Evolutionary conservation across 148 eudicot species (phyloP).

Genomic region (Persicaria tinctoria): DNA sequence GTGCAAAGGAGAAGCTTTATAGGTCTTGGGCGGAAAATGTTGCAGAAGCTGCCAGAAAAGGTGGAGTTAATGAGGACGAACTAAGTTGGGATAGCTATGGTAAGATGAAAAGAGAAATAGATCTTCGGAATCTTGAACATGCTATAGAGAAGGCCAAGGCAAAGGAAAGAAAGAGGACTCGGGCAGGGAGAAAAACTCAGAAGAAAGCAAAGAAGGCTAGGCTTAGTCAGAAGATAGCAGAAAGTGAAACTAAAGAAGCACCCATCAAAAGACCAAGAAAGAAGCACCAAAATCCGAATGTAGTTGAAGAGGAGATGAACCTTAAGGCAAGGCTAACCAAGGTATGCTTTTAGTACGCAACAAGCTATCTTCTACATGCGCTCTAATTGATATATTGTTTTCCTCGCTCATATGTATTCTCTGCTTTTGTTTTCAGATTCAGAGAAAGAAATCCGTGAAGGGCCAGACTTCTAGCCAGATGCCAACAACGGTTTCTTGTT

Average conservation of each 20-base stretch:
- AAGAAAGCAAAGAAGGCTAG: conserved; percentile 28
- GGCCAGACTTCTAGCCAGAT: conserved; percentile 25
- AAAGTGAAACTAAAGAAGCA: conserved; percentile 23
- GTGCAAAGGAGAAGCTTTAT: conserved; percentile 48
- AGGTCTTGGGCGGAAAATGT: conserved; percentile 63
- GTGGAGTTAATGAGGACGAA: conserved; percentile 52
- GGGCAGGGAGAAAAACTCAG: conserved; percentile 30
- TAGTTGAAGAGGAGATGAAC: conserved; percentile 36
- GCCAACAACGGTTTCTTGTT: conserved; percentile 23
- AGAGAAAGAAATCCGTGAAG: conserved; percentile 38
- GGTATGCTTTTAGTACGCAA: conserved; percentile 30
- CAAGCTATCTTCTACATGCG: not conserved
- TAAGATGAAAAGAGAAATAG: conserved; percentile 45
- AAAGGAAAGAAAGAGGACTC: conserved; percentile 35
- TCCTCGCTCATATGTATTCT: not conserved
- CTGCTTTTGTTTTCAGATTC: conserved; percentile 33
- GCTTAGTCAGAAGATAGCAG: conserved; percentile 28
- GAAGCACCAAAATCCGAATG: conserved; percentile 25
- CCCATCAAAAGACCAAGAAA: conserved; percentile 18
- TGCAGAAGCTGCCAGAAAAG: conserved; percentile 75
- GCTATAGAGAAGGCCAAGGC: conserved; percentile 42
- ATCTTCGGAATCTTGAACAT: conserved; percentile 28
- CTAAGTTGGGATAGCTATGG: conserved; percentile 81
- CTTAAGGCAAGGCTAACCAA: conserved; percentile 44
- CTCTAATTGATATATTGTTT: not conserved